These are phyloP conservation scores for Aureobasidium sp. DNA, from an alignment of 2,329 filamentous ascomycete species.

Conservation along the genomic window DNA sequence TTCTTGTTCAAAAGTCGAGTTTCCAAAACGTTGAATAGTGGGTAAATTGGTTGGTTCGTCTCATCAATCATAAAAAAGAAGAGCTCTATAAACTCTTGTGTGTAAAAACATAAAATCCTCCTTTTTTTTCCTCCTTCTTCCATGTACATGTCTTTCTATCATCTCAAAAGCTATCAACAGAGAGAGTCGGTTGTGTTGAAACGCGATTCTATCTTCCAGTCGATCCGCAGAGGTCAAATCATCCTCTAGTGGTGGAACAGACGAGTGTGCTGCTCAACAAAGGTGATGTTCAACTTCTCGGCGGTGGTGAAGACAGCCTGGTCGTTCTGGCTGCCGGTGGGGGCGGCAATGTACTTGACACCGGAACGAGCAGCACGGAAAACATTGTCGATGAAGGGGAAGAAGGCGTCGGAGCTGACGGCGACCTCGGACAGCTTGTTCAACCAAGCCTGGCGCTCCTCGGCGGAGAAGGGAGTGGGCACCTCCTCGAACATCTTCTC, in stretches of 20 bases:
- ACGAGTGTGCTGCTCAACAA: constrained; percentile 88
- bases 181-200: not conserved
- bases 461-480: constrained; percentile 67
- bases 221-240: too few relatives aligned
- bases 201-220: too few relatives aligned
- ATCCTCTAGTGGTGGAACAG: constrained; percentile 75
- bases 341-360: constrained; percentile 91
- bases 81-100: too few relatives aligned
- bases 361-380: constrained; percentile 84
- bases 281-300: constrained; percentile 84
- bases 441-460: constrained; percentile 83
- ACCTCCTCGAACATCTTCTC: constrained; percentile 87
- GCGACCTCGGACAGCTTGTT: constrained; percentile 72
- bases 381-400: constrained; percentile 97
- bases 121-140: not conserved
- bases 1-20: too few relatives aligned
- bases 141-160: not conserved
- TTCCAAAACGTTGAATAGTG: too few relatives aligned
- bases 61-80: too few relatives aligned
- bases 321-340: constrained; percentile 83
- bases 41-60: too few relatives aligned
- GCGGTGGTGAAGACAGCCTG: constrained; percentile 75
- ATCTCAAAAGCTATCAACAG: not conserved
- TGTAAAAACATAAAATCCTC: not conserved
- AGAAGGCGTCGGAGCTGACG: constrained; percentile 92